Conservation (phyloP, 768 basidiomycete species). For the Crucibulum laeve region DNA sequence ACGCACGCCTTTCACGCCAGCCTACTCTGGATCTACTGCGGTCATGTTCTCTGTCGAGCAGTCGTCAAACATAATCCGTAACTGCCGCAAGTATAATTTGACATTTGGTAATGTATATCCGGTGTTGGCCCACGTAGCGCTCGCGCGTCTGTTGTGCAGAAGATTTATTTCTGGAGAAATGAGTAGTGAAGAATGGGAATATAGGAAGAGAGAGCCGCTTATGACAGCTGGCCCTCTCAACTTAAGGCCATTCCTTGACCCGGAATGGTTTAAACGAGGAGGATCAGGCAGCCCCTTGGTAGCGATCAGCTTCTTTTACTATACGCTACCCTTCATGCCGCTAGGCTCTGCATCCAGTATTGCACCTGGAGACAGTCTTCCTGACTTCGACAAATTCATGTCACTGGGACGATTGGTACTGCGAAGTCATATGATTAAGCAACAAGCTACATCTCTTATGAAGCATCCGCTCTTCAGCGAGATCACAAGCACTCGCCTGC, state of each 20-base stretch:
- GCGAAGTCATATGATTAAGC: slow-evolving; percentile 32
- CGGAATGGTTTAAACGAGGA: background rate
- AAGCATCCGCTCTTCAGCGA: slow-evolving; percentile 46
- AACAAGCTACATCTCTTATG: slow-evolving; percentile 26
- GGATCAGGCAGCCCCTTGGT: background rate
- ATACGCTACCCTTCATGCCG: slow-evolving; percentile 2
- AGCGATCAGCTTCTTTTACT: background rate
- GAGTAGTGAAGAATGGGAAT: slow-evolving; percentile 46
- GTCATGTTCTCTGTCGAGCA: slow-evolving; percentile 21
- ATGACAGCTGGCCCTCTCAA: slow-evolving; percentile 45
- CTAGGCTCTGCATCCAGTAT: slow-evolving; percentile 21
- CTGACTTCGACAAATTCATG: slow-evolving; percentile 36
- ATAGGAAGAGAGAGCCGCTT: slow-evolving; percentile 44
- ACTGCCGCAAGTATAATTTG: slow-evolving; percentile 35
- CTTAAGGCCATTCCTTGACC: slow-evolving; percentile 33
- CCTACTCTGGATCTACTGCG: slow-evolving; percentile 22
- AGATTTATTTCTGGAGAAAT: slow-evolving; percentile 45
- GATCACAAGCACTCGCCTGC: slow-evolving; percentile 21
- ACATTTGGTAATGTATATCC: slow-evolving; percentile 51
- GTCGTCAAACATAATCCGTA: slow-evolving; percentile 25
- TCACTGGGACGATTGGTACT: slow-evolving; percentile 42
- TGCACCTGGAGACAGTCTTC: slow-evolving; percentile 29
- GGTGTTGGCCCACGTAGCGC: slow-evolving; percentile 46
- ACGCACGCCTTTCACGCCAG: slow-evolving; percentile 28
- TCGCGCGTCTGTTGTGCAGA: slow-evolving; percentile 45